Percentiles rank a stretch among this genome's conserved stretches.
These are phyloP conservation scores for Tolypocladium amazonense DNA, from an alignment of 2,329 filamentous ascomycete genomes.

Conservation along the genomic window DNA sequence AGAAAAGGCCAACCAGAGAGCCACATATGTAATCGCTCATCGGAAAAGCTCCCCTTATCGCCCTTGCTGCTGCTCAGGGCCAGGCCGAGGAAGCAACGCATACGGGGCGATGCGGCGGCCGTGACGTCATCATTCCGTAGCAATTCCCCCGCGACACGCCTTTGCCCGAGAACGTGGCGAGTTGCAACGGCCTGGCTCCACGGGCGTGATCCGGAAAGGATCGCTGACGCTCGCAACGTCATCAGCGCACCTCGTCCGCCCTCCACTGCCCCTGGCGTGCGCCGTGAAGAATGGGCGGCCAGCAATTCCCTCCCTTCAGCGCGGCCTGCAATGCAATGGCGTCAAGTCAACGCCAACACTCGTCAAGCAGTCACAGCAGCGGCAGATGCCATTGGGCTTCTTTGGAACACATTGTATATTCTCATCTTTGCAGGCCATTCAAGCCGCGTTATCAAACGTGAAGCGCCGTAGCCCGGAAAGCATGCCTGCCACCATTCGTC, in stretches of 20 bases:
- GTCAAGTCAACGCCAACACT: not conserved
- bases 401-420: conserved; percentile 26
- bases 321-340: not conserved
- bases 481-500: conserved; percentile 16
- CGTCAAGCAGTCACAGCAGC: not conserved
- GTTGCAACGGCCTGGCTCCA: not conserved
- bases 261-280: not conserved
- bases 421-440: conserved; percentile 20
- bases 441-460: conserved; percentile 15
- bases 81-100: not conserved
- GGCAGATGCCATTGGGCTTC: not conserved
- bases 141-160: not conserved
- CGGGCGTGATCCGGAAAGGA: not conserved
- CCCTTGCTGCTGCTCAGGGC: not conserved
- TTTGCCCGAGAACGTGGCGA: not conserved
- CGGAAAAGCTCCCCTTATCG: not conserved
- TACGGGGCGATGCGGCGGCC: not conserved
- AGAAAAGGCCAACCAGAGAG: not conserved
- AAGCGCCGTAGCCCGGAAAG: conserved; percentile 20
- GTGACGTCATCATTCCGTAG: conserved; percentile 5
- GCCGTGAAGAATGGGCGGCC: not conserved
- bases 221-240: not conserved
- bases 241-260: not conserved
- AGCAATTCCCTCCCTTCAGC: not conserved
- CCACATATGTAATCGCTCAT: not conserved